Conservation (phyloP, 2,329 filamentous ascomycete genomes). For the Sphaerulina populicola region DNA sequence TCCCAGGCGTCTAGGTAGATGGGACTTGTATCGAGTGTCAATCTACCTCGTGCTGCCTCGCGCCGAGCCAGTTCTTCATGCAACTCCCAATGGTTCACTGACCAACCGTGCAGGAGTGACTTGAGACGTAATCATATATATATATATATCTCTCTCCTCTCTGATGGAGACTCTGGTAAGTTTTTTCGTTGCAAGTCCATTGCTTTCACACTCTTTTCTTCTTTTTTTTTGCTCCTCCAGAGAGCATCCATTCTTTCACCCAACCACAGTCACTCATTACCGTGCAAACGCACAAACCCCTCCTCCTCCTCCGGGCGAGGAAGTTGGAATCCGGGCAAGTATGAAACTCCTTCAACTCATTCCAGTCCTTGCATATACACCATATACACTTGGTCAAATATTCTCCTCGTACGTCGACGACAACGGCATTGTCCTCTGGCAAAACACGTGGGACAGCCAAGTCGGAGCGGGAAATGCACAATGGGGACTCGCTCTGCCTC, state of each 20-base stretch:
- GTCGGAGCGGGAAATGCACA: constrained; percentile 42
- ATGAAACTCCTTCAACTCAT: constrained; percentile 23
- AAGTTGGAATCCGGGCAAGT: background rate
- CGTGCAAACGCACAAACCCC: constrained; percentile 15
- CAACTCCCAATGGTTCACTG: constrained; percentile 2
- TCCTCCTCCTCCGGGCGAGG: constrained; percentile 18
- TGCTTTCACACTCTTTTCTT: constrained; percentile 5
- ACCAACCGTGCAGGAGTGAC: constrained; percentile 7
- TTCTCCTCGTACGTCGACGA: constrained; percentile 29
- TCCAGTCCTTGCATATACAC: constrained; percentile 18
- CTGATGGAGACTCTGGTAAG: constrained; percentile 1
- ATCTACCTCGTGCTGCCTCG: constrained; percentile 11
- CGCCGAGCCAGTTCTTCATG: constrained; percentile 2
- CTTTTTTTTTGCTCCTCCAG: background rate
- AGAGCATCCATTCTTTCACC: constrained; percentile 18
- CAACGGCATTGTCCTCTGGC: constrained; percentile 49
- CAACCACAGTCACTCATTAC: constrained; percentile 14
- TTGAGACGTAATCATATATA: constrained; percentile 5
- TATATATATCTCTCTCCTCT: background rate
- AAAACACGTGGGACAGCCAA: constrained; percentile 39
- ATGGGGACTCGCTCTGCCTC: constrained; percentile 48
- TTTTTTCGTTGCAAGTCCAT: background rate
- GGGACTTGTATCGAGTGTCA: background rate
- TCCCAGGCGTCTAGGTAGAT: background rate
- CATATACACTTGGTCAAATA: constrained; percentile 22